Conservation (phyloP, 2,329 filamentous ascomycete species). For the Paracoccidioides lutzii region DNA sequence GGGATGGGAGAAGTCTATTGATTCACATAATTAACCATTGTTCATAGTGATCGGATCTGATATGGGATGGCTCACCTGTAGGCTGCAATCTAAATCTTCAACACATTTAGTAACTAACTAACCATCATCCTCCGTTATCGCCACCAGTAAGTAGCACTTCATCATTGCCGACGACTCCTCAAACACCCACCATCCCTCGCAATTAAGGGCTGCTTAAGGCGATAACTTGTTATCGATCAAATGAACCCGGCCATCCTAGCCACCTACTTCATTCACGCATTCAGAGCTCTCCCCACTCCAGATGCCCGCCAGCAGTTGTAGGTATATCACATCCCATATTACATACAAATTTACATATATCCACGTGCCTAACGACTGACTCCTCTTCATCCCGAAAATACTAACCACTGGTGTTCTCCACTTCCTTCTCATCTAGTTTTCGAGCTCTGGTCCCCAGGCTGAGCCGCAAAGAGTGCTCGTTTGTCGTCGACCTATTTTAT, state of each 20-base stretch:
- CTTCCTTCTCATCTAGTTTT: slow-evolving; percentile 13
- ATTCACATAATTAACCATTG: too few species aligned
- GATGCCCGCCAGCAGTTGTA: slow-evolving; percentile 15
- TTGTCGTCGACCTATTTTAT: slow-evolving; percentile 15
- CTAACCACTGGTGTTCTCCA: neutral
- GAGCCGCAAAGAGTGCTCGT: slow-evolving; percentile 20
- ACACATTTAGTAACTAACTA: too few species aligned
- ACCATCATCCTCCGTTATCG: too few species aligned
- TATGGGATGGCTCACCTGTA: too few species aligned
- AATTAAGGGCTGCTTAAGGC: too few species aligned
- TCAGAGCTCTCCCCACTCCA: slow-evolving; percentile 13
- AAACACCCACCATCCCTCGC: too few species aligned
- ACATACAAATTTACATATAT: slow-evolving; percentile 3
- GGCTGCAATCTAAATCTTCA: too few species aligned
- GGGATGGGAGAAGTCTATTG: too few species aligned
- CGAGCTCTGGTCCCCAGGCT: slow-evolving; percentile 19
- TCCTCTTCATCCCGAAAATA: neutral
- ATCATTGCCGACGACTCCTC: too few species aligned
- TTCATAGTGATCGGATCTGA: too few species aligned
- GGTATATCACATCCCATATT: neutral
- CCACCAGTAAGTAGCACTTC: too few species aligned
- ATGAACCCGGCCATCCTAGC: neutral
- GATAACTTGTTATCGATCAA: neutral
- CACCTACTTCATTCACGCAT: slow-evolving; percentile 11
- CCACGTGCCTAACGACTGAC: too few species aligned